A percentile compares a stretch with the other conserved stretches of the same genome.
These are phyloP conservation scores for Chlorella vulgaris DNA, from an alignment of 139 green algal species.

Conservation along the genomic window DNA sequence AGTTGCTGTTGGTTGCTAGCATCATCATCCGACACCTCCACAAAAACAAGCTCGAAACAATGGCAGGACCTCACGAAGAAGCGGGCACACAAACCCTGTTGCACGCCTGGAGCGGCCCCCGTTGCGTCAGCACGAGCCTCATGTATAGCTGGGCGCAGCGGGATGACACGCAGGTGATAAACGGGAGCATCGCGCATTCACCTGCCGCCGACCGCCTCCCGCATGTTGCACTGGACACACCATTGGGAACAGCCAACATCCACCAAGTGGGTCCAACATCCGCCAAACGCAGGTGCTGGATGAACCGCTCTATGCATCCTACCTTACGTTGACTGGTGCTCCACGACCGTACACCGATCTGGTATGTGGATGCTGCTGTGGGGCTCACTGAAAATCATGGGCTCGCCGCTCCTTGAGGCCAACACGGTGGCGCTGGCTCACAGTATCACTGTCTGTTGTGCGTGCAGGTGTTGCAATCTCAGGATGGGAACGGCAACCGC, in stretches of 20 bases:
- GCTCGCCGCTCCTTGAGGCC: not conserved
- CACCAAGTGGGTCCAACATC: no score
- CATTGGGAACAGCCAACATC: no score
- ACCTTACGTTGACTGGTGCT: constrained; percentile 16
- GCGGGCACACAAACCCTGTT: no score
- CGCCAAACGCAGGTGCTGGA: no score
- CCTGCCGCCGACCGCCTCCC: not conserved
- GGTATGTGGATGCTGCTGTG: not conserved
- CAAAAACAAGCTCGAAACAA: no score
- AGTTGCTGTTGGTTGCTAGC: no score
- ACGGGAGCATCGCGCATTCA: not conserved
- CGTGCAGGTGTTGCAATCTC: constrained; percentile 10
- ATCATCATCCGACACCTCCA: no score
- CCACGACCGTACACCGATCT: constrained; percentile 40
- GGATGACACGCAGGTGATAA: constrained; percentile 17
- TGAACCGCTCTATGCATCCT: constrained; percentile 56
- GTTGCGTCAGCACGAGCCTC: constrained; percentile 37
- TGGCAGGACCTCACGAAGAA: no score
- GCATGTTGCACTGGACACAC: not conserved
- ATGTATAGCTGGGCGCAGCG: constrained; percentile 53
- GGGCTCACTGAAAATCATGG: not conserved
- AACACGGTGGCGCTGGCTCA: no score
- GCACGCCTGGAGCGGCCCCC: constrained; percentile 44
- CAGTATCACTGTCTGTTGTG: no score
- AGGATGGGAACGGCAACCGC: constrained; percentile 49